Evolutionary conservation across 345 rosid genomes (phyloP).

Genomic region (Populus alba): DNA sequence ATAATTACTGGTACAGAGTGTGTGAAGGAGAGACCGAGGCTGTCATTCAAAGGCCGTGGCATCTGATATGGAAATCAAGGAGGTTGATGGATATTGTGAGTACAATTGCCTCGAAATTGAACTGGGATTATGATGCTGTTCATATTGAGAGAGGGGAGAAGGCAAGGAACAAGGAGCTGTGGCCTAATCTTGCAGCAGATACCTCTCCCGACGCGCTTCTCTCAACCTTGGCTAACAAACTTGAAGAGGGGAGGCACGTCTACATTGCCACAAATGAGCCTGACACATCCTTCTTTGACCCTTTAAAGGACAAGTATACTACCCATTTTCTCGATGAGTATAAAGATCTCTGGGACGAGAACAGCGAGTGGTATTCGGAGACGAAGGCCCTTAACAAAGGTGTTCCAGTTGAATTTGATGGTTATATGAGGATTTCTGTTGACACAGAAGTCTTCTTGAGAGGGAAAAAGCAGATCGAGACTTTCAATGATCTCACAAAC

Average conservation of each 20-base stretch:
- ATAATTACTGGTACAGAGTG: slow-evolving; percentile 95
- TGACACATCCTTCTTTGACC: slow-evolving; percentile 60
- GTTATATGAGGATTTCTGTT: slow-evolving; percentile 83
- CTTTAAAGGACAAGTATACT: slow-evolving; percentile 73
- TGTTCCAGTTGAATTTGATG: slow-evolving; percentile 80
- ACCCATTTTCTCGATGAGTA: slow-evolving; percentile 84
- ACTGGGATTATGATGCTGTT: slow-evolving; percentile 88
- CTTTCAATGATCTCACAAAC: slow-evolving; percentile 82
- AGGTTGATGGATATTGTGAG: slow-evolving; percentile 89
- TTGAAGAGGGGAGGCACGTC: slow-evolving; percentile 75
- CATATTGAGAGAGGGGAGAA: slow-evolving; percentile 88
- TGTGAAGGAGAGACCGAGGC: slow-evolving; percentile 91
- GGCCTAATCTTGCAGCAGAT: slow-evolving; percentile 84
- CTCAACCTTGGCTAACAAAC: slow-evolving; percentile 58
- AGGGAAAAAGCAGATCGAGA: slow-evolving; percentile 91
- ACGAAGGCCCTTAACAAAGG: slow-evolving; percentile 78
- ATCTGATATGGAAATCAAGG: slow-evolving; percentile 83
- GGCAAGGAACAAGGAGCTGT: slow-evolving; percentile 67
- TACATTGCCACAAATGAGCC: slow-evolving; percentile 85
- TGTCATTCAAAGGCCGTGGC: slow-evolving; percentile 78
- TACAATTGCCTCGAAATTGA: slow-evolving; percentile 61
- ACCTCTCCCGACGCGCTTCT: slow-evolving; percentile 67
- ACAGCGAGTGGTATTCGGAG: slow-evolving; percentile 86
- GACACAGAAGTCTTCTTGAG: slow-evolving; percentile 93
- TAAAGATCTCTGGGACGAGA: slow-evolving; percentile 81